Evolutionary conservation across 2,329 filamentous ascomycete genomes (phyloP).

Genomic region (Ceratocystis lukuohia): DNA sequence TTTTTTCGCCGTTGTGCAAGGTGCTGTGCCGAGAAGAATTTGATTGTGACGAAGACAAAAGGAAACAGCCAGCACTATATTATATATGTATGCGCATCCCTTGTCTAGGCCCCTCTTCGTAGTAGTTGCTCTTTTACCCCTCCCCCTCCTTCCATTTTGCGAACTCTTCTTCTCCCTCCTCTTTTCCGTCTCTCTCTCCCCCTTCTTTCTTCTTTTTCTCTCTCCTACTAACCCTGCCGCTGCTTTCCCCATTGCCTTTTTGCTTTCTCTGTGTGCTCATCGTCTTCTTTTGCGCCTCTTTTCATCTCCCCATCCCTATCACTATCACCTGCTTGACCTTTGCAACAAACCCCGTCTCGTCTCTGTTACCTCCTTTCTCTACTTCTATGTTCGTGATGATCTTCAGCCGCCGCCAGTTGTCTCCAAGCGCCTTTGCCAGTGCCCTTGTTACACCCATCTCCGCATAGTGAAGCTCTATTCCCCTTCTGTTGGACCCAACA

Average conservation of each 20-base stretch:
- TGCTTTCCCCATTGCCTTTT: not conserved
- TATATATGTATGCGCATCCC: not conserved
- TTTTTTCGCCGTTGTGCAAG: slow-evolving; percentile 6
- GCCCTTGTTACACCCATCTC: slow-evolving; percentile 8
- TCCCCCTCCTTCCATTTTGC: not conserved
- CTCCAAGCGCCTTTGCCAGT: slow-evolving; percentile 16
- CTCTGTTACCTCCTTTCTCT: not conserved
- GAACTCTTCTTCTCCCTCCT: not conserved
- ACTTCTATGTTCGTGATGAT: slow-evolving; percentile 14
- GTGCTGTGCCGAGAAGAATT: slow-evolving; percentile 4
- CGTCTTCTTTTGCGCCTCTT: not conserved
- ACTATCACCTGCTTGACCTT: not conserved
- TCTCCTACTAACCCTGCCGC: too few relatives aligned
- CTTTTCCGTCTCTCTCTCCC: not conserved
- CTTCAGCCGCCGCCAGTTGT: slow-evolving; percentile 13
- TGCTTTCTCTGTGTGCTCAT: not conserved
- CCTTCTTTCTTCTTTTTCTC: not conserved
- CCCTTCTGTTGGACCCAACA: not conserved
- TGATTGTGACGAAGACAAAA: not conserved
- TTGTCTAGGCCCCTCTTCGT: not conserved
- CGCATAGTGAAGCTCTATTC: not conserved
- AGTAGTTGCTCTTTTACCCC: not conserved
- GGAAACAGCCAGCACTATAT: not conserved
- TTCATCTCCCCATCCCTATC: not conserved
- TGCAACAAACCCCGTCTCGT: not conserved